Base-by-base conservation (phyloP, 805 yeast species). In the Candida golubevii region DNA sequence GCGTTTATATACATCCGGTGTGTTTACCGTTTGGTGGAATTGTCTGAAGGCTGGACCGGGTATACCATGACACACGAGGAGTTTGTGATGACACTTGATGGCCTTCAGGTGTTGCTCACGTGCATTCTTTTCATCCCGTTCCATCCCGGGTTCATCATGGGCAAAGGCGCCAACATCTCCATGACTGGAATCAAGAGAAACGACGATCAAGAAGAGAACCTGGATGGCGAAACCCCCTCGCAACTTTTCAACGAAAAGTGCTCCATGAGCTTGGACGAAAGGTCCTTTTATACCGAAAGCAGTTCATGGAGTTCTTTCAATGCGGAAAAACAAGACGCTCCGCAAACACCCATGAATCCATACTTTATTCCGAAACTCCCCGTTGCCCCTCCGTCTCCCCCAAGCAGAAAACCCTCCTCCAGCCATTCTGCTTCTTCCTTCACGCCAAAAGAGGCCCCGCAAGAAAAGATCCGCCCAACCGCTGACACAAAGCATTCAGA, bases 41-140 rank as follows among this genome's bases (percentile, higher is more conserved):
- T 88, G 46, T 62, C 80, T 2, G 79, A 81, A 56, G 91, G 90
- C 11, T 86, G 90, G 84, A 47, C 57, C 7, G 91, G 95, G 1
- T 69, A 62, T 45, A 66, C 88, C 54, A 83, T 85, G 39, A 67
- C 72, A 2, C 62, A 63, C 26, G 58, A 74, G 3, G 58, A 69
- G 4, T 61, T 80, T 57, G 66, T 85, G 0, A 46, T 63, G 54
- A 50, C 59, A 1, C 48, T 66, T 28, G 71, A 66, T 38, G 70
- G 61, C 1, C 33, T 60, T 36, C 58, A 63, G 62, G 58, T 63
- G 7, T 50, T 57, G 39, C 42, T 62, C 28, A 39, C 70, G 59
- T 52, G 66, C 61, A 12, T 63, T 61, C 14, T 64, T 51, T 52
- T 66, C 64, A 31, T 59, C 60, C 60, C 77, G 1, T 71, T 75